Base-by-base conservation (phyloP, 2,329 filamentous ascomycete species). In the Fusarium albidum region DNA sequence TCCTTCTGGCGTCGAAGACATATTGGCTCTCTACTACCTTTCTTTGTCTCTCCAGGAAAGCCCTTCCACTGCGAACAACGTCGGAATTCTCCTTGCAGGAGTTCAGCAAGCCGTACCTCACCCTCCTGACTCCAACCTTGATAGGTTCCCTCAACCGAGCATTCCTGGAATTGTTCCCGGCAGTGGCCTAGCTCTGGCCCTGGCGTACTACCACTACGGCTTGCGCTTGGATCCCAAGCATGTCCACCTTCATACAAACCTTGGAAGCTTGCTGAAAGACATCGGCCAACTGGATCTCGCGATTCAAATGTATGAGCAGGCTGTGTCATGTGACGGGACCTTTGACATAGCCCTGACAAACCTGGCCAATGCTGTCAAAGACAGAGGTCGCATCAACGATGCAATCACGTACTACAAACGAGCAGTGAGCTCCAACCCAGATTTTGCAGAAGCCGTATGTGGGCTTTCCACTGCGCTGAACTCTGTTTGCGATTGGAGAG, bases 271-370 rank as follows among this genome's bases (percentile, higher is more conserved):
- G 26, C 81, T 99, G 35, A 99, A 99, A 69, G 95, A 99, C 65
- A 95, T 98, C 62, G 95, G 95, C 0, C 94, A 98, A 64, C 81
- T 99, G 12, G 88, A 92, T 63, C 84, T 91, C 40, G 95, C 95
- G 1, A 97, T 99, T 65, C 87, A 89, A 61, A 98, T 99, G 94
- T 99, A 99, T 69, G 92, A 98, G 74, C 88, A 92, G 63, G 95
- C 95, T 10, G 95, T 99, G 12, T 82, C 85, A 4, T 98, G 93
- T 69, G 95, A 99, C 72, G 86, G 87, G n/a, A 91, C 87, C 18
- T 99, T 99, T 68, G 95, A 99, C 68, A 99, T 99, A 68, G 95
- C 95, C 28, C 78, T 99, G 49, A 96, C 95, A 5, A 99, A 99
- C 68, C 81, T 99, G 17, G 95, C 95, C 49, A 99, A 99, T 71